Percentiles rank a stretch among this genome's conserved stretches.
Evolutionary conservation across 768 basidiomycete genomes (phyloP).

Genomic region (Serendipita vermifera): DNA sequence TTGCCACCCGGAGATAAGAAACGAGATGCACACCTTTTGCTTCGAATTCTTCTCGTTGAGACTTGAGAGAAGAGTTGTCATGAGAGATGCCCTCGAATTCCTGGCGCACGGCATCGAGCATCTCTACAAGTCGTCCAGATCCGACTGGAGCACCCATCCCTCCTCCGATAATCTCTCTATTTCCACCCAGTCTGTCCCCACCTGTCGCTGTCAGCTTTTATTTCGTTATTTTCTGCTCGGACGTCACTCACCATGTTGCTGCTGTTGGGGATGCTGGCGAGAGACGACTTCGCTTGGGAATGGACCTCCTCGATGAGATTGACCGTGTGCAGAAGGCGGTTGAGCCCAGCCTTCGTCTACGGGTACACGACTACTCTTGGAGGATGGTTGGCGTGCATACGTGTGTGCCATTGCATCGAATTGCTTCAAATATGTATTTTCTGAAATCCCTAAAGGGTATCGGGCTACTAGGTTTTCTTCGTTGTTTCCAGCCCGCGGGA

Average conservation of each 20-base stretch:
- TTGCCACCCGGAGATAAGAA: too few relatives aligned
- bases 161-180: neutral
- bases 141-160: neutral
- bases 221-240: too few relatives aligned
- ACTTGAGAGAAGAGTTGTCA: conserved; percentile 54
- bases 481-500: too few relatives aligned
- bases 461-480: too few relatives aligned
- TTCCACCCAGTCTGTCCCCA: too few relatives aligned
- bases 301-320: neutral
- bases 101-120: conserved; percentile 65
- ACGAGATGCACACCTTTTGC: conserved; percentile 51
- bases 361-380: neutral
- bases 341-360: neutral
- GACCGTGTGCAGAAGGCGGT: neutral
- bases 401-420: conserved; percentile 1
- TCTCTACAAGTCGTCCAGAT: conserved; percentile 46
- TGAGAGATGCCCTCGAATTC: conserved; percentile 69
- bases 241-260: too few relatives aligned
- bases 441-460: too few relatives aligned
- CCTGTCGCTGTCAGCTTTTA: too few relatives aligned
- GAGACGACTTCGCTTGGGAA: too few relatives aligned
- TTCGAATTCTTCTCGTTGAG: conserved; percentile 83
- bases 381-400: neutral
- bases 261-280: too few relatives aligned
- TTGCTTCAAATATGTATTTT: too few relatives aligned